Evolutionary conservation across 352 stramenopile genomes (phyloP), one percentile per base, ranked within the genome.

Genomic region (Phytophthora aleatoria): DNA sequence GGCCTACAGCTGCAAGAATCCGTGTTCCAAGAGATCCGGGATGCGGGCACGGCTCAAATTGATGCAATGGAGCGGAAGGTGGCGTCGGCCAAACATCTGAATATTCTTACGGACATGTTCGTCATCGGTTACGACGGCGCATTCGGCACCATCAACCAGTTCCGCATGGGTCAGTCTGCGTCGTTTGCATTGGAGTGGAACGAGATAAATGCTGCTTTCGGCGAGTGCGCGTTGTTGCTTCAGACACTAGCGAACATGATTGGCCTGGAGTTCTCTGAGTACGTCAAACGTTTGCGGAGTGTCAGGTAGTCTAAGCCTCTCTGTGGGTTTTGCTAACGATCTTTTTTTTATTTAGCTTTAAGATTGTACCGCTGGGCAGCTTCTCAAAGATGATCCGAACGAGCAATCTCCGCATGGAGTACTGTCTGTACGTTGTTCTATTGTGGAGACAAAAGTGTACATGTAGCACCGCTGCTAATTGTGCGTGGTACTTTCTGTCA

Each of bases 321-420:
- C 47, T 27, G 20, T 38, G 16, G 26, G 45, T 45, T 15, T 5
- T 52, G 28, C 41, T 71, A 27, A 57, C 31, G 44, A 12, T 30
- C 38, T 59, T 50, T 54, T 9, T 43, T 54, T 70, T 52, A 10
- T 43, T 51, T 33, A 93, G 87, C 62, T 95, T 93, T 60, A 90
- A 92, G 67, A 83, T 97, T 47, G 76, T 97, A 11, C 86, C 87
- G 3, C 66, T 96, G 6, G 91, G 91, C 0, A 97, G 84, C 61
- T 91, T 91, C 20, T 96, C 88, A 31, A 96, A 96, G 56, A 79
- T 97, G 15, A 85, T 94, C 20, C 83, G 88, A 26, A 79, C 83
- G 15, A 92, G 76, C 48, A 89, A 81, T 50, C 57, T 92, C 2
- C 82, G 80, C 7, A 93, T 95, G 87, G 85, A 95, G 55, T 95